phyloP scores from a whole-genome alignment of 192 early-diverging fungal genomes.

The Geosiphon pyriformis region DNA sequence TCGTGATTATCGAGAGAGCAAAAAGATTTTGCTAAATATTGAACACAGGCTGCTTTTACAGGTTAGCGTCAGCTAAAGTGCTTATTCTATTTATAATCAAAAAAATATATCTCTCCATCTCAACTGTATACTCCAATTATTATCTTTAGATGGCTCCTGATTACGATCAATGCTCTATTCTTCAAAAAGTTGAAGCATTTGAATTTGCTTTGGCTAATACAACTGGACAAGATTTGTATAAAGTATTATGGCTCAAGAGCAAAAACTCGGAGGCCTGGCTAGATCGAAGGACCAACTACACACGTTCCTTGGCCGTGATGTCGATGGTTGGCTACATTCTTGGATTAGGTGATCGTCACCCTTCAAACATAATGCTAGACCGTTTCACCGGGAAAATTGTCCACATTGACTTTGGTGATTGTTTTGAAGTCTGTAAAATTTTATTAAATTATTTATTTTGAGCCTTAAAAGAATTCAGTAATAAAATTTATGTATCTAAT shows the following conservation, averaged over 20 bases:
- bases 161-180: constrained; percentile 77
- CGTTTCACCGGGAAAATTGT: constrained; percentile 84
- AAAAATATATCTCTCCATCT: neutral
- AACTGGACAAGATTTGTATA: constrained; percentile 86
- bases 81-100: constrained; percentile 14
- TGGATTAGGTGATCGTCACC: constrained; percentile 95
- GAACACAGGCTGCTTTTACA: constrained; percentile 86
- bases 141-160: constrained; percentile 76
- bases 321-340: constrained; percentile 98
- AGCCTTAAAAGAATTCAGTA: neutral
- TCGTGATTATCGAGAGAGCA: constrained; percentile 75
- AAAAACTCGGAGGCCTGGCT: constrained; percentile 95
- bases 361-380: constrained; percentile 93
- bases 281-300: constrained; percentile 92
- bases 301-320: constrained; percentile 91
- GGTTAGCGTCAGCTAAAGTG: constrained; percentile 30
- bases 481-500: constrained; percentile 3
- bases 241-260: constrained; percentile 91
- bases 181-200: constrained; percentile 95
- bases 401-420: constrained; percentile 97
- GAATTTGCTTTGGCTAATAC: constrained; percentile 87
- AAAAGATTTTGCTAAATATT: constrained; percentile 79
- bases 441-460: neutral
- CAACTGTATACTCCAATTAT: constrained; percentile 1
- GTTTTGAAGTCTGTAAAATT: constrained; percentile 71